Evolutionary conservation across 2,329 filamentous ascomycete genomes (phyloP).

Genomic region (Phialophora verrucosa): DNA sequence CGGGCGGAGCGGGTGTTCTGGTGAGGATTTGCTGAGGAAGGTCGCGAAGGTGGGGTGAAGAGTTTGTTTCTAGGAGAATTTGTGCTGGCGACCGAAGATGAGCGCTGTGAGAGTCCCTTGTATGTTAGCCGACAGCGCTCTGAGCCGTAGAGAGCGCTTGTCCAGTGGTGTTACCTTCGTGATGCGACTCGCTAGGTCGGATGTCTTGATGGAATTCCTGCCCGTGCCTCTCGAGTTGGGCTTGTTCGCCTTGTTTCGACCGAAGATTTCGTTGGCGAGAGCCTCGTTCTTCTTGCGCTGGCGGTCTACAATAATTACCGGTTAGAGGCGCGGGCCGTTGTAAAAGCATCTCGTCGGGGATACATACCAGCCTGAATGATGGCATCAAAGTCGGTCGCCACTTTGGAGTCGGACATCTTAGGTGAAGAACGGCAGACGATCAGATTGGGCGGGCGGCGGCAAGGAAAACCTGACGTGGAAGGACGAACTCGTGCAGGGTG

Average conservation of each 20-base stretch:
- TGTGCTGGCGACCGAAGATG: slow-evolving; percentile 40
- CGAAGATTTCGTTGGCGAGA: slow-evolving; percentile 65
- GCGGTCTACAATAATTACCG: slow-evolving; percentile 49
- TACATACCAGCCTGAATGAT: slow-evolving; percentile 58
- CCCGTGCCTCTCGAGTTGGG: slow-evolving; percentile 45
- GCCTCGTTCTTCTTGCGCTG: slow-evolving; percentile 61
- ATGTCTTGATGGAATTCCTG: slow-evolving; percentile 50
- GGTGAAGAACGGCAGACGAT: not conserved
- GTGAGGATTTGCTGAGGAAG: slow-evolving; percentile 41
- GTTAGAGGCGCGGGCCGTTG: slow-evolving; percentile 21
- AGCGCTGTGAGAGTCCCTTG: slow-evolving; percentile 42
- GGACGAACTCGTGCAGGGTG: not conserved
- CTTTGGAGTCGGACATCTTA: slow-evolving; percentile 47
- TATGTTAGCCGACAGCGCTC: slow-evolving; percentile 25
- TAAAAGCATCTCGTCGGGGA: slow-evolving; percentile 5
- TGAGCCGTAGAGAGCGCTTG: slow-evolving; percentile 2
- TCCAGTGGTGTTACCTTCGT: slow-evolving; percentile 54
- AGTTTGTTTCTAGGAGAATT: slow-evolving; percentile 30
- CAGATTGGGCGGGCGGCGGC: not conserved
- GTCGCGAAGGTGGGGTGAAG: slow-evolving; percentile 36
- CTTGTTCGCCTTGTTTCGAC: slow-evolving; percentile 57
- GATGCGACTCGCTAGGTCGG: slow-evolving; percentile 63
- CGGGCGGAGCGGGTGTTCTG: slow-evolving; percentile 44
- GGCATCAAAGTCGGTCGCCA: slow-evolving; percentile 55
- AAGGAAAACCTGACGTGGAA: not conserved